Base-by-base conservation (phyloP, 1,284 basidiomycete species). In the Meira nashicola region DNA sequence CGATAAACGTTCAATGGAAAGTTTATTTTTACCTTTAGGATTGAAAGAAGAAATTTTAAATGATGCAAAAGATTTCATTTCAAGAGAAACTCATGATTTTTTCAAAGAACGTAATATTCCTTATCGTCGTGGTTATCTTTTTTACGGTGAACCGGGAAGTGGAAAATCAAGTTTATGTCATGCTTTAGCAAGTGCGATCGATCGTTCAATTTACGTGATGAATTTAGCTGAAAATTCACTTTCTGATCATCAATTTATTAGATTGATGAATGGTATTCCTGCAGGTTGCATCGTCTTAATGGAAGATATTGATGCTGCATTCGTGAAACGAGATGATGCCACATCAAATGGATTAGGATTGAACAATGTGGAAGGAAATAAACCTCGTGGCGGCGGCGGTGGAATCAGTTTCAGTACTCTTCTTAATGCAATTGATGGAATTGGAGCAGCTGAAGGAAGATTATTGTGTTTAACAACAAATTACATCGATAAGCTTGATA, bases 161-260 rank as follows among this genome's bases (percentile, higher is more conserved):
- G 89, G 89, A 1, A 89, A 89, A 71, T 87, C 87, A 0, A 87
- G 85, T 81, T 87, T 67, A 85, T 85, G 90, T 57, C 86, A 88
- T 64, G 84, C 85, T 46, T 79, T 91, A 12, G 89, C 89, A 0
- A 87, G 88, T 12, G 87, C 88, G 76, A 83, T 90, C 38, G 83
- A 83, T 2, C 80, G 90, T 23, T 84, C 89, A 66, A 84, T 90
- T 49, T 90, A 87, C 74, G 83, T 88, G 48, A 77, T 90, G 46
- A 86, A 87, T 0, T 82, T 90, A n/a, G 85, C 87, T 1, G 83
- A 84, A 17, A 75, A 81, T 4, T 85, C 85, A 10, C 76, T 91
- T 58, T 87, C 89, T 70, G 89, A 91, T 70, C 80, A 81, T 0
- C 74, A 79, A 7, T 82, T 90, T 28, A 82, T 80, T 48, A 81